These are phyloP conservation scores for Blastobotrys americana DNA, from an alignment of 805 yeast genomes.

Conservation along the genomic window DNA sequence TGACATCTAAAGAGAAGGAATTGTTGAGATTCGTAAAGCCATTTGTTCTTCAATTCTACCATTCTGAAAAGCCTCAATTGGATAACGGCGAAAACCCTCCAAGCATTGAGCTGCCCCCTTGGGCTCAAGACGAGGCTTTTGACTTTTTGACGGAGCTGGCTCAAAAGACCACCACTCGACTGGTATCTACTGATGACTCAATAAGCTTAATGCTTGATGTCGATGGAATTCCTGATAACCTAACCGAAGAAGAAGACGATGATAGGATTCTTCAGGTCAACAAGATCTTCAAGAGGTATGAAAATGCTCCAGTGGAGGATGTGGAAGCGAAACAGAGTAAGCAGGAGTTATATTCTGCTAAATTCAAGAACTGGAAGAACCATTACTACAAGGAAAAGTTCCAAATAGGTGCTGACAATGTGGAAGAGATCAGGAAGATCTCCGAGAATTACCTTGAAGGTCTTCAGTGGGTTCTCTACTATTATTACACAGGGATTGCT, in stretches of 20 bases:
- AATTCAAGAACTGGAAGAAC: constrained; percentile 78
- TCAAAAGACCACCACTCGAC: constrained; percentile 22
- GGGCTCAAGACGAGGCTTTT: constrained; percentile 13
- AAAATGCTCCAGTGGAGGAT: constrained; percentile 25
- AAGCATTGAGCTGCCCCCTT: constrained; percentile 4
- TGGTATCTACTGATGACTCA: constrained; percentile 17
- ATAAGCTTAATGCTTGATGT: constrained; percentile 34
- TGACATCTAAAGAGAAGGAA: constrained; percentile 53
- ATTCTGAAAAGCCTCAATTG: constrained; percentile 21
- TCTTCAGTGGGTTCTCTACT: constrained; percentile 90
- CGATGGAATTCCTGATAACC: constrained; percentile 65
- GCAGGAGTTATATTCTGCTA: constrained; percentile 60
- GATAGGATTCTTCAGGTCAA: constrained; percentile 52
- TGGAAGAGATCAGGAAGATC: constrained; percentile 49
- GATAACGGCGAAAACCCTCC: not conserved
- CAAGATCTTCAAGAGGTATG: constrained; percentile 38
- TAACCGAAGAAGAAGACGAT: constrained; percentile 55
- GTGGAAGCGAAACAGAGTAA: constrained; percentile 33
- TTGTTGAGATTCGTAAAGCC: constrained; percentile 44
- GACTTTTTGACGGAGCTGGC: constrained; percentile 24
- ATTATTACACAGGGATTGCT: constrained; percentile 83
- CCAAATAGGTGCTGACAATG: constrained; percentile 51
- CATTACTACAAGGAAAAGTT: constrained; percentile 79
- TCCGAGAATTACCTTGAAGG: constrained; percentile 87
- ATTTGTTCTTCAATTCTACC: constrained; percentile 33